Conservation (phyloP, 78 protist species). For the Dictyostelium capitatum region DNA sequence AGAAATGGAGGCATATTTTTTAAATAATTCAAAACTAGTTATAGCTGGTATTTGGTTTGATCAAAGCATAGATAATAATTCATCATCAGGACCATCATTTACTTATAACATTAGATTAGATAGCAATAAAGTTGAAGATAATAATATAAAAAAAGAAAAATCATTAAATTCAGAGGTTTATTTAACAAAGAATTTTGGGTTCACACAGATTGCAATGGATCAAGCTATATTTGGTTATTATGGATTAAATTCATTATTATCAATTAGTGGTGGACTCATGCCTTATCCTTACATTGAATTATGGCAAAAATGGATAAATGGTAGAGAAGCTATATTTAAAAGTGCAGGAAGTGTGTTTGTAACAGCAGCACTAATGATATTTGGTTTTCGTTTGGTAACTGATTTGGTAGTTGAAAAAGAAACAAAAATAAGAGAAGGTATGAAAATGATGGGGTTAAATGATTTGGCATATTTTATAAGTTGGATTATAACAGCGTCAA, state of each 20-base stretch:
- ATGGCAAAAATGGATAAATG: slow-evolving; percentile 45
- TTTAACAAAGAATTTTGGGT: background rate
- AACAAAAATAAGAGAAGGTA: slow-evolving; percentile 64
- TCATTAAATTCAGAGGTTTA: background rate
- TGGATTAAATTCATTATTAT: background rate
- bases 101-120: slow-evolving; percentile 48
- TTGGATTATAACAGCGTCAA: slow-evolving; percentile 23
- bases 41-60: slow-evolving; percentile 63
- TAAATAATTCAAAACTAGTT: slow-evolving; percentile 22
- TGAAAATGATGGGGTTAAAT: slow-evolving; percentile 68
- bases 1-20: slow-evolving; percentile 27
- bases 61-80: background rate
- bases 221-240: slow-evolving; percentile 22
- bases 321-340: slow-evolving; percentile 28
- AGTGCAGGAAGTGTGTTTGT: slow-evolving; percentile 55
- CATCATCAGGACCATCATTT: background rate
- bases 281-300: slow-evolving; percentile 31
- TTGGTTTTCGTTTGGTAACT: background rate
- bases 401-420: slow-evolving; percentile 50
- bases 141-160: background rate
- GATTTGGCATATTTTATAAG: slow-evolving; percentile 25
- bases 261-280: background rate
- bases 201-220: slow-evolving; percentile 66
- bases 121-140: background rate
- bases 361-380: slow-evolving; percentile 37